Base-by-base conservation (phyloP, 2,329 filamentous ascomycete genomes). In the Claviceps sp. region DNA sequence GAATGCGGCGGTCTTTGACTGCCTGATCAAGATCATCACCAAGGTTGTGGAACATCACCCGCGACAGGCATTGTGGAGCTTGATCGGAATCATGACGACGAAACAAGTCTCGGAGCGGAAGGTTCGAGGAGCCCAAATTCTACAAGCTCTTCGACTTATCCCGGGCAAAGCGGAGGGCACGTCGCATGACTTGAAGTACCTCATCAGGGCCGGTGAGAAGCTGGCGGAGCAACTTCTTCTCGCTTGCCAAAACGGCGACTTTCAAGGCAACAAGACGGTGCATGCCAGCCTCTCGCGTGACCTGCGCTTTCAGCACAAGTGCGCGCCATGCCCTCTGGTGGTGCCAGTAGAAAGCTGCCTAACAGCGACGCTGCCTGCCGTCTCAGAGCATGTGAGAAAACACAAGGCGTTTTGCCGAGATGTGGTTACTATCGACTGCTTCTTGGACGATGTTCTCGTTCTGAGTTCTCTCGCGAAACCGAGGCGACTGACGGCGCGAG, bases 391-490 rank as follows among this genome's bases (percentile, higher is more conserved):
- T 45, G 73, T 84, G 48, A 81, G 79, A 61, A 84, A 82, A 48
- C 89, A 97, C 72, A 85, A 86, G 62, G 86, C 93, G 0, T 98
- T 98, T 62, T 84, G 88, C 4, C 77, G 84, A 45, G 88, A 96
- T 56, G 82, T 89, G 16, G 84, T 95, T 43, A 93, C 87, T 0
- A 91, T 98, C 52, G 75, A 77, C 9, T 75, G 74, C 16, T 94
- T 98, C 65, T 69, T 84, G 41, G 91, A 98, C 59, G 86, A 96
- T 53, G 93, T 96, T 0, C 71, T 95, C 24, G 86, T 98, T 4
- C 74, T 98, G 20, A 88, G 85, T 52, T 98, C 94, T 1, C 77
- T 98, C 3, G 91, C 95, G 53, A 90, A 93, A 59, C 93, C 94
- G 13, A 82, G 91, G 49, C 93, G 91, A 59, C 80, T 99, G 51